Base-by-base conservation (phyloP, 2,329 filamentous ascomycete genomes). In the Xylariales sp. region DNA sequence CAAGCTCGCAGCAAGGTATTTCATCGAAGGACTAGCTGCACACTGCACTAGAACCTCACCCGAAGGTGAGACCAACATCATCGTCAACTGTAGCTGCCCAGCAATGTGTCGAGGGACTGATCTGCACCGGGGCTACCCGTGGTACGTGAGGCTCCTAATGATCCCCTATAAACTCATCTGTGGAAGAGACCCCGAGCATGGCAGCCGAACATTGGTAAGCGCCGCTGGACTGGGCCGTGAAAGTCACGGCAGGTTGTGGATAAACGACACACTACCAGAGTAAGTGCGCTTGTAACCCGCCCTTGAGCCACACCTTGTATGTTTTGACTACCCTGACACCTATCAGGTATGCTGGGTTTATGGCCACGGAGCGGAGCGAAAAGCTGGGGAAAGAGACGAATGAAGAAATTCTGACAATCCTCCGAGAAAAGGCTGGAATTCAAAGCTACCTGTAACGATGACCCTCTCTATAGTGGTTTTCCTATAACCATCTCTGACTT, bases 1-100 rank as follows among this genome's bases (percentile, higher is more conserved):
- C 77, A 80, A 68, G 36, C 46, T 70, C 34, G 58, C 65, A 1
- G 60, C 60, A 78, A 79, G 83, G 69, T 82, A 80, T 62, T 78
- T 77, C 18, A 74, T 82, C 43, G 80, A 81, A 59, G 78, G 55
- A 18, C 14, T 69, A 36, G 64, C 64, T 39, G 59, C 52, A 3
- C 46, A 59, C 18, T 41, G 32, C n/a, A n/a, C 49, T 46, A 46
- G 23, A 36, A 18, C 34, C 10, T 54, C 52, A 4, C 52, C 50
- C n/a, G 9, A 28, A 1, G 43, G 46, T 12, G 34, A 50, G 36
- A 52, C 61, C 14, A 62, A 65, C 9, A 28, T 68, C 46, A 57
- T 68, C 52, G 43, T 65, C 30, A 65, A 68, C 52, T 64, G 50
- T 28, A 36, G 61, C 61, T 62, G 58, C 34, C 65, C 68, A 32